phyloP scores from a whole-genome alignment of 2,329 filamentous ascomycete species.

The Davidsoniella neocaledoniae region DNA sequence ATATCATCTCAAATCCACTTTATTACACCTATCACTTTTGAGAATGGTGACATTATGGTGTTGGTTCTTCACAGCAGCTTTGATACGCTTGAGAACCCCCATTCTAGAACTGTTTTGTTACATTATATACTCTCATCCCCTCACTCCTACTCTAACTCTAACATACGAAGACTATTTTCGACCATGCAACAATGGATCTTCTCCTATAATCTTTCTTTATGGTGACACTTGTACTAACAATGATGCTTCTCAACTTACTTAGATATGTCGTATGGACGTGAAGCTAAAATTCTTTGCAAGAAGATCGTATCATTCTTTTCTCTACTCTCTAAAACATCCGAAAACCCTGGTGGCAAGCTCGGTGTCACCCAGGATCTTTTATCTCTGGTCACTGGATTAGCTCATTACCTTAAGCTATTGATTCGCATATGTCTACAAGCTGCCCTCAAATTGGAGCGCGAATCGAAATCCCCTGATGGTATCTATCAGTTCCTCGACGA shows the following conservation, averaged over 20 bases:
- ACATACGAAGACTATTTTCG: too few species aligned
- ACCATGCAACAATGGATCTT: too few species aligned
- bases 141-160: neutral
- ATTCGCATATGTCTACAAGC: constrained; percentile 95
- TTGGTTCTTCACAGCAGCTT: neutral
- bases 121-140: neutral
- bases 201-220: neutral
- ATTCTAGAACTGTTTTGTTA: too few species aligned
- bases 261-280: constrained; percentile 81
- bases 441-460: constrained; percentile 76
- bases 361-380: constrained; percentile 96
- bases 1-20: neutral
- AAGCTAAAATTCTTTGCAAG: constrained; percentile 98
- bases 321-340: constrained; percentile 83
- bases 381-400: constrained; percentile 88
- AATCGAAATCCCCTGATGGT: constrained; percentile 56
- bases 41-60: too few species aligned
- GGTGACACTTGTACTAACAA: constrained; percentile 6
- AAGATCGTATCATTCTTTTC: constrained; percentile 98
- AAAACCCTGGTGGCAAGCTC: constrained; percentile 73
- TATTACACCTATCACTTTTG: neutral
- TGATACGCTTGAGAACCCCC: too few species aligned
- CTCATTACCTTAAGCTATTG: constrained; percentile 92
- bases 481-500: constrained; percentile 72
- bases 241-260: constrained; percentile 10